Evolutionary conservation across 75 land plant species (phyloP).

Genomic region (Sequoiadendron giganteum): DNA sequence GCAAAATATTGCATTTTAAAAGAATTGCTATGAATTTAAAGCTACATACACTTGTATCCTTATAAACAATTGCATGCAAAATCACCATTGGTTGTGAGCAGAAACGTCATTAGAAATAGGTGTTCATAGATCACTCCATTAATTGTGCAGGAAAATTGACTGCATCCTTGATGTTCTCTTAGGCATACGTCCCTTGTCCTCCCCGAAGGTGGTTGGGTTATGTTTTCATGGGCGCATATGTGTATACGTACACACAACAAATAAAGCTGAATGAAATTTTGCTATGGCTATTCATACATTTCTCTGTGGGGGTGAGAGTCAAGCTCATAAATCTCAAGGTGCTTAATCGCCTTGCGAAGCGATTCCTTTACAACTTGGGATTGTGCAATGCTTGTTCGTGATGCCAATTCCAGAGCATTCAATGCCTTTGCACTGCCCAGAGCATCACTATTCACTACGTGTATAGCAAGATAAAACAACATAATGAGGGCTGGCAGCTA

Average conservation of each 20-base stretch:
- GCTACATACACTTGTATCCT: neutral
- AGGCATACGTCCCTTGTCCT: neutral
- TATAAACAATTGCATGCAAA: neutral
- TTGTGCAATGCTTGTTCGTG: slow-evolving; percentile 29
- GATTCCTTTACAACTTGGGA: slow-evolving; percentile 42
- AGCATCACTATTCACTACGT: slow-evolving; percentile 54
- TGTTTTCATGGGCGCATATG: neutral
- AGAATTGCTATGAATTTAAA: neutral
- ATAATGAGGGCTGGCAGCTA: slow-evolving; percentile 52
- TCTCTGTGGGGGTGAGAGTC: slow-evolving; percentile 23
- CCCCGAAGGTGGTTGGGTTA: neutral
- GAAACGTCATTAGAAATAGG: neutral
- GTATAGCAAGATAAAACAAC: slow-evolving; percentile 58
- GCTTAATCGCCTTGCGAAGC: slow-evolving; percentile 54
- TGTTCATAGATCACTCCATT: neutral
- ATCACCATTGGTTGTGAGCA: neutral
- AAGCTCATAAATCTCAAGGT: slow-evolving; percentile 58
- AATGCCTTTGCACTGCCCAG: slow-evolving; percentile 50
- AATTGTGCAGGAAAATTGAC: neutral
- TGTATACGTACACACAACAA: neutral
- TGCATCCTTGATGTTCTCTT: neutral
- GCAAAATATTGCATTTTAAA: neutral
- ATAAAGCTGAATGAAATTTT: neutral
- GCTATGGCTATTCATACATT: slow-evolving; percentile 9
- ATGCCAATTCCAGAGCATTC: slow-evolving; percentile 40